Evolutionary conservation across 768 basidiomycete genomes (phyloP), one percentile per base, ranked within the genome.

Genomic region (Boletus rubropictus): DNA sequence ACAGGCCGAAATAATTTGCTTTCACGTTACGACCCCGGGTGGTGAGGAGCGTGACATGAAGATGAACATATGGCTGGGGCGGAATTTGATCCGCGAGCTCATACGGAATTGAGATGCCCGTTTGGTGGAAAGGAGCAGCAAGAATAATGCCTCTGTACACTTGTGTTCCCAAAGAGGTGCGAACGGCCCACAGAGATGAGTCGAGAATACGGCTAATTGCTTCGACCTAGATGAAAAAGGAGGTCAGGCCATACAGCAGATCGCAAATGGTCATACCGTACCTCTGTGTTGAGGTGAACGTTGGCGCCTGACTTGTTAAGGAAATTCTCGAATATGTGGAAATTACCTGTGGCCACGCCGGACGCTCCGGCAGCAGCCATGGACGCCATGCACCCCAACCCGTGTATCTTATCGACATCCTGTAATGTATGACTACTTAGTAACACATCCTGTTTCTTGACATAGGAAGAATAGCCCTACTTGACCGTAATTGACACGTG

Each of bases 31-130:
- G 67, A 2, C 82, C 72, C 10, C 81, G 82, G 2, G 95, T 97
- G n/a, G 83, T 77, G 32, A 98, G 72, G 18, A 92, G 76, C 9
- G 95, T 96, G 42, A 95, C 92, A 61, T 94, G 89, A 2, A 97
- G 80, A 53, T 77, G 80, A 39, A 91, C 76, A 61, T 95, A 96
- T 18, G 83, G 81, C 53, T 88, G 85, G 31, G 71, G 58, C 2
- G 84, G 82, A 27, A 92, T 77, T 39, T 72, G 72, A 3, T 72
- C 64, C 5, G 76, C 60, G 25, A 85, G 62, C 15, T 75, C 59
- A 5, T 63, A 42, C 4, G 82, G 74, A 21, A 87, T 63, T 5
- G 60, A 58, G 52, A 89, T 84, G 12, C 67, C 69, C 2, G 86
- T 76, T 22, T 75, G 79, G 65, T 89, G 82, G 72, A 82, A 87